A percentile compares a stretch with the other conserved stretches of the same genome.
phyloP scores from a whole-genome alignment of 305 asterid genomes.

The Euphrasia arctica region DNA sequence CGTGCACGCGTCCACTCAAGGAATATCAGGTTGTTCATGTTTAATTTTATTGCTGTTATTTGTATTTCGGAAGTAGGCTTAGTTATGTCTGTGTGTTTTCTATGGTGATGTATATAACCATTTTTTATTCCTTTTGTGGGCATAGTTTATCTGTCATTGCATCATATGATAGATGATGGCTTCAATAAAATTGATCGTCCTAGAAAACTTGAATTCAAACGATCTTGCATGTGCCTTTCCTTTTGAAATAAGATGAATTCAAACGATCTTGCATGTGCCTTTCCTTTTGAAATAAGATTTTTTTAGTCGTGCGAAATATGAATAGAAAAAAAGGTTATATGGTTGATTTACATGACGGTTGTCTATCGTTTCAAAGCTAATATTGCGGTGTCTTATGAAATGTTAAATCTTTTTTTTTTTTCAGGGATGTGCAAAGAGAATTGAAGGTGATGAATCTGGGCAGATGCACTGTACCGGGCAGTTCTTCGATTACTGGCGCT shows the following conservation, averaged over 20 bases:
- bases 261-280: not conserved
- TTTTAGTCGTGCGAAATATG: not conserved
- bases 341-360: not conserved
- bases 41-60: not conserved
- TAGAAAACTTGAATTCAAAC: slow-evolving; percentile 7
- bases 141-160: not conserved
- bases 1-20: slow-evolving; percentile 59
- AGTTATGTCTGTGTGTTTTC: not conserved
- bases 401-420: not conserved
- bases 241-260: not conserved
- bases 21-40: slow-evolving; percentile 53
- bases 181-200: not conserved
- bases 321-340: not conserved
- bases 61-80: slow-evolving; percentile 6
- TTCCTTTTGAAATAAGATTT: too few relatives aligned
- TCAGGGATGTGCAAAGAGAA: slow-evolving; percentile 72
- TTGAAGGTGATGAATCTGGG: slow-evolving; percentile 74
- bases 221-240: not conserved
- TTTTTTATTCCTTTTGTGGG: not conserved
- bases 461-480: slow-evolving; percentile 88
- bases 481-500: slow-evolving; percentile 82
- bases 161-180: not conserved
- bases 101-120: not conserved
- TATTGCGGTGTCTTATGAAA: not conserved
- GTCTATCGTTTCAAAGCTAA: not conserved